Base-by-base conservation (phyloP, 2,329 filamentous ascomycete genomes). In the Xylaria arbuscula region DNA sequence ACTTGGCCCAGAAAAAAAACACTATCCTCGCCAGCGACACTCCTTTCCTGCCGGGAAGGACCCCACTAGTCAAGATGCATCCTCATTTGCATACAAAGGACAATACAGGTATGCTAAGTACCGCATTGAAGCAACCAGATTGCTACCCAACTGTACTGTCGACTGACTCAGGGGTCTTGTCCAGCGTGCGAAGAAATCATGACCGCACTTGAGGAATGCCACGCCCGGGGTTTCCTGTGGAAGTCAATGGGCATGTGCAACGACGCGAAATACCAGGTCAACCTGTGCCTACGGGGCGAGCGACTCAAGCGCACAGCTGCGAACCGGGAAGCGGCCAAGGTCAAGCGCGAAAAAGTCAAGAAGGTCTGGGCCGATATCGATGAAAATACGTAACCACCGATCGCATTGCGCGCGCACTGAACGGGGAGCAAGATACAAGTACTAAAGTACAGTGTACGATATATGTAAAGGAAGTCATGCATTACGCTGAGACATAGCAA, bases 171-270 rank as follows among this genome's bases (percentile, higher is more conserved):
- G 32, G 10, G 22, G 19, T 28, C 7, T 34, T 40, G 53, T 22
- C 60, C 76, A 99, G 96, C 92, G 77, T 99, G 96, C 87, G 93
- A 95, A 81, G 94, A 97, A 74, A 89, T 99, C 80, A 97, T 98
- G 89, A 90, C 86, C 59, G 92, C 93, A 56, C 93, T 99, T 74
- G 96, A 98, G 77, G 93, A 98, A 84, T 99, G 96, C 83, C 96
- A 99, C 79, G 92, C 93, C 38, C 88, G 88, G 68, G 96, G 96
- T 63, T 99, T 99, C 82, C 82, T 99, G 66, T 94, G 92, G 88
- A 98, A 97, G 82, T 90, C 93, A 1, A 83, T 93, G 70, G 96
- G 96, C 65, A 93, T 92, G 85, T 99, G 96, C 87, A 98, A 93
- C 80, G 87, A 90, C 48, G 88, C 92, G 70, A 99, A 99, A 81